A percentile compares a stretch with the other conserved stretches of the same genome.
Conservation (phyloP, 179 eudicot species). For the Actinidia chinensis region DNA sequence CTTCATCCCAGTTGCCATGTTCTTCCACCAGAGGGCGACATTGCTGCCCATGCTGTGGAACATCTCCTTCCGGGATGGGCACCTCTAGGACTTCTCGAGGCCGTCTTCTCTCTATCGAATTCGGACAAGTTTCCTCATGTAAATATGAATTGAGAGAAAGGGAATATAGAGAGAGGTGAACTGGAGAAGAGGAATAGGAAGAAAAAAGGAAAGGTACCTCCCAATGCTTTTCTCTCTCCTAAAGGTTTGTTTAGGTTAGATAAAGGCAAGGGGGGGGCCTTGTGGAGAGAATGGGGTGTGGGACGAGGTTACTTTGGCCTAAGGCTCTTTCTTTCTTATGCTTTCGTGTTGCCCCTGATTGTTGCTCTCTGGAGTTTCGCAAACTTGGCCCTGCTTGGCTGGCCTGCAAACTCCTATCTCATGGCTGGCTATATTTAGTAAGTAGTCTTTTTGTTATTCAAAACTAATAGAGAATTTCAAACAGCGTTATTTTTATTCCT, state of each 20-base stretch:
- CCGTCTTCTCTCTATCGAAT: constrained; percentile 82
- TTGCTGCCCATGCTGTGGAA: constrained; percentile 68
- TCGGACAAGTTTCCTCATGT: constrained; percentile 87
- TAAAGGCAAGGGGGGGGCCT: background rate
- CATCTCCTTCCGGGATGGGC: constrained; percentile 94
- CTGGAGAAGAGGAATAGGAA: background rate
- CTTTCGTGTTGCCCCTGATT: constrained; percentile 26
- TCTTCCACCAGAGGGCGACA: constrained; percentile 63
- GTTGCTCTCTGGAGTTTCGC: constrained; percentile 6
- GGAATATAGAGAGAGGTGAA: background rate
- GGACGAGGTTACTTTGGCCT: constrained; percentile 6
- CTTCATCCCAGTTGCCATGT: constrained; percentile 92
- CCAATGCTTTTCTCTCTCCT: background rate
- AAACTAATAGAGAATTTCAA: no score
- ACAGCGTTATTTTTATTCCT: no score
- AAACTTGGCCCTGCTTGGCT: no score
- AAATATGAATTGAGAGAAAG: background rate
- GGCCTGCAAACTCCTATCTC: no score
- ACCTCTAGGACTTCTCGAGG: constrained; percentile 90
- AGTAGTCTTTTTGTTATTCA: no score
- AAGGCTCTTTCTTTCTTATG: constrained; percentile 51
- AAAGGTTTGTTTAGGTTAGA: constrained; percentile 8
- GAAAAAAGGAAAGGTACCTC: constrained; percentile 2
- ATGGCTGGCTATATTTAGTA: no score
- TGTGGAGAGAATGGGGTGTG: background rate